phyloP scores from a whole-genome alignment of 306 rosid genomes.

The Acacia melanoxylon region DNA sequence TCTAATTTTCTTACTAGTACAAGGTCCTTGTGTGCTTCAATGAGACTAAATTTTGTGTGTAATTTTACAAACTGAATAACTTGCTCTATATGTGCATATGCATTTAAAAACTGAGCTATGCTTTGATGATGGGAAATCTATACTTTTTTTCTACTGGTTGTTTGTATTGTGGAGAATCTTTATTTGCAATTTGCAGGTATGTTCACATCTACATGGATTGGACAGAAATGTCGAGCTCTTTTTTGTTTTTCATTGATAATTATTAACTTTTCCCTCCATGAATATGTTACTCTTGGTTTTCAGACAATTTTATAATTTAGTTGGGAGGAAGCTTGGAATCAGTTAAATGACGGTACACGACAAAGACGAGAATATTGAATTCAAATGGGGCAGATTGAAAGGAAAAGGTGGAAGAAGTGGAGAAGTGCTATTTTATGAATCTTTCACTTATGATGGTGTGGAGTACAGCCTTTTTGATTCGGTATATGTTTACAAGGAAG shows the following conservation, averaged over 20 bases:
- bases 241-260: background rate
- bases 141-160: background rate
- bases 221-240: background rate
- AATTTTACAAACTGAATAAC: background rate
- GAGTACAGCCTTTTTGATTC: constrained; percentile 66
- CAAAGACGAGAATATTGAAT: constrained; percentile 41
- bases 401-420: constrained; percentile 53
- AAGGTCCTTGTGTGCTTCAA: background rate
- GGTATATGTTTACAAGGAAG: constrained; percentile 67
- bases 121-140: background rate
- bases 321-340: constrained; percentile 9
- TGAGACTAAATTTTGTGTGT: background rate
- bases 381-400: constrained; percentile 65
- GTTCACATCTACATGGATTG: background rate
- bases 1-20: background rate
- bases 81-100: background rate
- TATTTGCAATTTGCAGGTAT: background rate
- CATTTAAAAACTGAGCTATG: background rate
- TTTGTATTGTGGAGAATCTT: background rate
- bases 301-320: background rate
- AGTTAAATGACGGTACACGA: constrained; percentile 48
- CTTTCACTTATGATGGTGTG: constrained; percentile 69
- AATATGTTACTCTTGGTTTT: background rate
- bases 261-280: background rate
- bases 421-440: constrained; percentile 59